Evolutionary conservation across 2,329 filamentous ascomycete genomes (phyloP).

Genomic region (Tolypocladium ovalisporum): DNA sequence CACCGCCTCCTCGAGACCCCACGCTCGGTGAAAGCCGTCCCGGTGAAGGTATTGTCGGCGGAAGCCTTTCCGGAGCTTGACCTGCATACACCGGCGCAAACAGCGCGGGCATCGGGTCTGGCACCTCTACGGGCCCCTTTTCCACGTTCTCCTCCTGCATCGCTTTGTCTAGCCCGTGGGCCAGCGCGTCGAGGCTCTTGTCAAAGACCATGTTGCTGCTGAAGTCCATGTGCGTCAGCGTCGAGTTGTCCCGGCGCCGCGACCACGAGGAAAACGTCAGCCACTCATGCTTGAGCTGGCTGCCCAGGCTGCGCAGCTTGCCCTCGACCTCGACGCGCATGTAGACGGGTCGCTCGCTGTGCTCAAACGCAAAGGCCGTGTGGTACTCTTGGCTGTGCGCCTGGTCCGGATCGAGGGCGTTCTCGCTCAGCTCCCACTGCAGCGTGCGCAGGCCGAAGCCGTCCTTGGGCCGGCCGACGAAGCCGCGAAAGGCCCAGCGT

Average conservation of each 20-base stretch:
- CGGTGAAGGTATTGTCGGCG: not conserved
- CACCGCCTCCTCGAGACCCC: not conserved
- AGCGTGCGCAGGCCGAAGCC: slow-evolving; percentile 1
- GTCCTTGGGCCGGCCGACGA: slow-evolving; percentile 1
- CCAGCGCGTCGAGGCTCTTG: slow-evolving; percentile 3
- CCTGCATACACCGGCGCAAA: not conserved
- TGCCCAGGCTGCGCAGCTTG: not conserved
- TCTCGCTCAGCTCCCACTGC: slow-evolving; percentile 3
- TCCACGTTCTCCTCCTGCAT: slow-evolving; percentile 3
- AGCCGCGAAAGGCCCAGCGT: slow-evolving; percentile 2
- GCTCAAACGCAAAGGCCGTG: slow-evolving; percentile 6
- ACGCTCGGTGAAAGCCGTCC: not conserved
- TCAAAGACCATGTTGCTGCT: not conserved
- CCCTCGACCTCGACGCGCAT: slow-evolving; percentile 4
- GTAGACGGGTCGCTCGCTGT: slow-evolving; percentile 1
- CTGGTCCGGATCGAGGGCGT: slow-evolving; percentile 2
- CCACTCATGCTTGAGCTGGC: not conserved
- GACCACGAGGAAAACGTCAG: not conserved
- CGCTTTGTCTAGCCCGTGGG: not conserved
- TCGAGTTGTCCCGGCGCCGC: not conserved
- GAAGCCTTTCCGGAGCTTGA: not conserved
- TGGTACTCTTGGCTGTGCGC: slow-evolving; percentile 1
- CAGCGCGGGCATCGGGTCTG: slow-evolving; percentile 1
- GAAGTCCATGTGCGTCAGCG: slow-evolving; percentile 1
- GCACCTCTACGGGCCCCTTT: slow-evolving; percentile 2